Evolutionary conservation across 306 rosid species (phyloP), one percentile per base, ranked within the genome.

Genomic region (Trifolium subterraneum): DNA sequence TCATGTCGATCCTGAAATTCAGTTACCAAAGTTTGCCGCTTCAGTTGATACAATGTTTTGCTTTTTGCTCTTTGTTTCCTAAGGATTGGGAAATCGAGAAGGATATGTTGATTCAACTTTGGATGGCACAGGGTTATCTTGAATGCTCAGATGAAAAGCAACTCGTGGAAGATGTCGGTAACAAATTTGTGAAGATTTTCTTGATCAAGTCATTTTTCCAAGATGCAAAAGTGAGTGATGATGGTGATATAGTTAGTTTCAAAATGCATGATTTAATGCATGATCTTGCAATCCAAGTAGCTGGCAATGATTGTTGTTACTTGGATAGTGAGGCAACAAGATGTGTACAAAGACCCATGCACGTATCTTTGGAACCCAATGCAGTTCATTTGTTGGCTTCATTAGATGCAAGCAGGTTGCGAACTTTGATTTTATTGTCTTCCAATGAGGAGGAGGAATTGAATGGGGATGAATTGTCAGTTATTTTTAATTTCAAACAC

Each of bases 61-160:
- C 66, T 8, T 58, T 58, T 58, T 58, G 77, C 31, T 27, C 70
- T 44, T 3, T 73, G 11, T 73, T n/a, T 58, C 78, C 78, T 0
- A 12, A 61, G 23, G 61, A 45, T 50, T 73, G 41, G 29, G 15
- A 27, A 73, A 73, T 73, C 7, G 1, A 16, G 29, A 73, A 61
- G 70, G 60, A 45, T 73, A 22, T 60, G 14, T 73, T 73, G 78
- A 61, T 73, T 73, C 70, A 60, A 14, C 6, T 36, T 63, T 71
- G 76, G 76, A 72, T 72, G 76, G 55, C 77, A 59, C 77, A 72
- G 4, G 77, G 68, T 42, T 58, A 59, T 18, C 77, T 72, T 72
- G 47, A 72, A 44, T 59, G 68, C 38, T 55, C 38, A 36, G 3
- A 1, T n/a, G 68, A n/a, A n/a, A 36, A 13, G 2, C 8, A 54